Evolutionary conservation across 1,284 basidiomycete genomes (phyloP).

Genomic region (Pholiota adiposa): DNA sequence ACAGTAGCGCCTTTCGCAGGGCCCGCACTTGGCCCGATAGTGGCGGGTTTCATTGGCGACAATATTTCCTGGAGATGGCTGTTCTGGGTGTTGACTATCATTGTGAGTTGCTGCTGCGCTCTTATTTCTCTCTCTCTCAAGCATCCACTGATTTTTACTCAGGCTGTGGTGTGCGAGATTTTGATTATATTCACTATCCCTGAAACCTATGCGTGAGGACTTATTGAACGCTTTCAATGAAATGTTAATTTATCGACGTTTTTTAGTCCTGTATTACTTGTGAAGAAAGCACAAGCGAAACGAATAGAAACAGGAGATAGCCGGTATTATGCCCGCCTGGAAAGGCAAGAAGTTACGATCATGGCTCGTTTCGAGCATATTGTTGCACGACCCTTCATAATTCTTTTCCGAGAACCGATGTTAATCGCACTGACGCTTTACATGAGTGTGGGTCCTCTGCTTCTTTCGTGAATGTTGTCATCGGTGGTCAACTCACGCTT

Average conservation of each 20-base stretch:
- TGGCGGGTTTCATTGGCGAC: slow-evolving; percentile 59
- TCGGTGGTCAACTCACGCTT: slow-evolving; percentile 14
- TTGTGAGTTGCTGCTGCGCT: slow-evolving; percentile 44
- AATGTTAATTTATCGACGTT: neutral
- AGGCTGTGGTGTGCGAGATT: slow-evolving; percentile 30
- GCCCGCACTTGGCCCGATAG: slow-evolving; percentile 62
- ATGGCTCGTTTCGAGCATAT: slow-evolving; percentile 50
- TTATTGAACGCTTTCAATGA: neutral
- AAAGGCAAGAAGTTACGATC: slow-evolving; percentile 44
- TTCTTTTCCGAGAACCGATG: slow-evolving; percentile 81
- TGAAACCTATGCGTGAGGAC: slow-evolving; percentile 66
- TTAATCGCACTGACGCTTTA: slow-evolving; percentile 73
- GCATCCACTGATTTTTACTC: neutral
- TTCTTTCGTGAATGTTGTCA: neutral
- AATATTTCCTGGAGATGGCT: slow-evolving; percentile 72
- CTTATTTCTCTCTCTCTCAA: neutral
- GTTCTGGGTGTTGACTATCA: slow-evolving; percentile 77
- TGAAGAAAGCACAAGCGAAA: slow-evolving; percentile 43
- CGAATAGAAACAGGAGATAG: slow-evolving; percentile 66
- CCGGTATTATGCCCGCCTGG: slow-evolving; percentile 60
- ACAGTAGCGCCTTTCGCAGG: slow-evolving; percentile 80
- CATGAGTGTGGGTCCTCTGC: slow-evolving; percentile 53
- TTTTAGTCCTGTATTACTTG: slow-evolving; percentile 58
- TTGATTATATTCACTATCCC: slow-evolving; percentile 71
- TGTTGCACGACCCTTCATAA: slow-evolving; percentile 65